Base-by-base conservation (phyloP, 1,284 basidiomycete genomes). In the Trichosporon faecale region DNA sequence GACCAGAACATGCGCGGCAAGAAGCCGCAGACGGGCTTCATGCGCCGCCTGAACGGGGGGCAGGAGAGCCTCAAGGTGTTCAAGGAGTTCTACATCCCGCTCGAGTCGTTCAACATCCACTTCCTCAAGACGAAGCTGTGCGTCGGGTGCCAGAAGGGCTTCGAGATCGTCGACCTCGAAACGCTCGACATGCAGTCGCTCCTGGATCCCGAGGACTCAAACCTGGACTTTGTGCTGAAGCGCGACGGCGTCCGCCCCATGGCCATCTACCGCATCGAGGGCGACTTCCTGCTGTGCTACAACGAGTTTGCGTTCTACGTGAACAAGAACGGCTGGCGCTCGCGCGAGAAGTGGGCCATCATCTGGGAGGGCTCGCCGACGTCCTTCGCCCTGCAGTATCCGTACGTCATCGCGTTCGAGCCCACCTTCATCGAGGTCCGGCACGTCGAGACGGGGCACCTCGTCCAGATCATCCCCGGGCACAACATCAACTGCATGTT, bases 241-340 rank as follows among this genome's bases (percentile, higher is more conserved):
- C 86, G 91, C 70, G 95, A 97, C 80, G 92, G 90, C 78, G 88
- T 97, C 65, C 88, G 92, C 70, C 97, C 97, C 8, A 92, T 99
- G 86, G 94, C 95, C 7, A 98, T 99, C 73, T 99, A 96, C 83
- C 88, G 96, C 66, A 93, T 99, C 74, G 94, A 95, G 75, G 94
- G 95, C 78, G 96, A 98, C 80, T 99, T 99, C 84, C 84, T 99
- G 71, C 85, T 99, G 57, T 99, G 97, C 83, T 99, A 99, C 85
- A 96, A 98, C 84, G 96, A 98, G 84, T 98, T 98, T 81, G 96
- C 97, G 0, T 98, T 99, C 82, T 99, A 98, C 84, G 94, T 99
- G 77, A 97, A 98, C 84, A 95, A 94, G 86, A 96, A 91, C 75
- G 97, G 97, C 12, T 93, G 94, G 87, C 87, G 95, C 69, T 93